phyloP scores from a whole-genome alignment of 192 early-diverging fungal genomes.

The Podila horticola region DNA sequence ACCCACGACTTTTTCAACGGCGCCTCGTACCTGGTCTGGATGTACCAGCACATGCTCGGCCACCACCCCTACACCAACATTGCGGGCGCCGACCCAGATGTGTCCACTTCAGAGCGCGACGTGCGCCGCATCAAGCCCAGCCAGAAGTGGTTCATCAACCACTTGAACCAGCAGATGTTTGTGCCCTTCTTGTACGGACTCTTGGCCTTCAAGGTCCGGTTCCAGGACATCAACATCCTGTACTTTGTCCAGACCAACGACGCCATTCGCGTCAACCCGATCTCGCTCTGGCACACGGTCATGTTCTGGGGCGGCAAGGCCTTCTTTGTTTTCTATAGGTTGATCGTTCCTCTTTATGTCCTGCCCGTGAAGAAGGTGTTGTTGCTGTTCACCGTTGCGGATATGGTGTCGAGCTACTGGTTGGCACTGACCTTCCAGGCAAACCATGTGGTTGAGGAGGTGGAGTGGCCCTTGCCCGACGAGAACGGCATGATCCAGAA shows the following conservation, averaged over 20 bases:
- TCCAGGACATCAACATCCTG: conserved; percentile 61
- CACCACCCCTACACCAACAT: conserved; percentile 72
- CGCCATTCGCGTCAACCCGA: conserved; percentile 60
- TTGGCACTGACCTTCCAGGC: conserved; percentile 68
- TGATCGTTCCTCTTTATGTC: conserved; percentile 55
- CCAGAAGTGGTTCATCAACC: conserved; percentile 62
- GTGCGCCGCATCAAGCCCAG: conserved; percentile 62
- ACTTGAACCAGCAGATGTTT: conserved; percentile 60
- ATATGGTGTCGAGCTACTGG: conserved; percentile 61
- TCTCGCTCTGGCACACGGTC: conserved; percentile 54
- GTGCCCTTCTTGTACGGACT: conserved; percentile 64
- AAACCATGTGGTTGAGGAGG: conserved; percentile 68
- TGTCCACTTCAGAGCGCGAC: conserved; percentile 58
- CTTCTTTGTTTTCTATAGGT: conserved; percentile 62
- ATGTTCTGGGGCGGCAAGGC: conserved; percentile 68
- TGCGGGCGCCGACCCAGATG: conserved; percentile 64
- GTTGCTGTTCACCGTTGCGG: conserved; percentile 56
- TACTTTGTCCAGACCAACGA: conserved; percentile 62
- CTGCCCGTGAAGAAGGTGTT: conserved; percentile 45
- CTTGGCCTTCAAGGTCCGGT: conserved; percentile 61
- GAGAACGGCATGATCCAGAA: conserved; percentile 53
- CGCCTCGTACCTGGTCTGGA: conserved; percentile 63
- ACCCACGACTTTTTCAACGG: conserved; percentile 71
- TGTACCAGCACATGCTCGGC: conserved; percentile 67
- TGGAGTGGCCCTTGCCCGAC: conserved; percentile 65